Conservation (phyloP, 2,329 filamentous ascomycete species). For the Trematosphaeria pertusa region DNA sequence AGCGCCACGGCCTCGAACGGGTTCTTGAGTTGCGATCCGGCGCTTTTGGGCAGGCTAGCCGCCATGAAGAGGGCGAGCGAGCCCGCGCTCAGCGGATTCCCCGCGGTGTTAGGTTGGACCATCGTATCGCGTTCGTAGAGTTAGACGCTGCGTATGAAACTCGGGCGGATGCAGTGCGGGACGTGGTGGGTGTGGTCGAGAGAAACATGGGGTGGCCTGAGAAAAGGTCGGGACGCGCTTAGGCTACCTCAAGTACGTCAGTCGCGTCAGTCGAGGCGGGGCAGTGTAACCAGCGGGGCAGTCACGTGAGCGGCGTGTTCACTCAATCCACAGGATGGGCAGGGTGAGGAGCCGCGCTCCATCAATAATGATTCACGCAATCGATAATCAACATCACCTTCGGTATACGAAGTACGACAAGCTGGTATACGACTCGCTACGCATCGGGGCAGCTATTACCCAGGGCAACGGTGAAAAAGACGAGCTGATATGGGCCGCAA, state of each 20-base stretch:
- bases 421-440: too few relatives aligned
- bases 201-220: not conserved
- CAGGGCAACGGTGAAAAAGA: too few relatives aligned
- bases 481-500: too few relatives aligned
- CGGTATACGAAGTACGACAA: too few relatives aligned
- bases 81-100: slow-evolving; percentile 53
- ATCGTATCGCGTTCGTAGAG: slow-evolving; percentile 21
- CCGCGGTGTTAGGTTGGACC: slow-evolving; percentile 36
- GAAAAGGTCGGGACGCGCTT: slow-evolving; percentile 13
- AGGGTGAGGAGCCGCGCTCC: too few relatives aligned
- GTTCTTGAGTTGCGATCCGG: slow-evolving; percentile 62
- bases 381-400: too few relatives aligned
- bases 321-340: too few relatives aligned
- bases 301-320: not conserved
- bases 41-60: slow-evolving; percentile 49
- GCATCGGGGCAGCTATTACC: too few relatives aligned
- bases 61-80: slow-evolving; percentile 54
- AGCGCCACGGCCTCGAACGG: slow-evolving; percentile 85
- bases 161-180: slow-evolving; percentile 13
- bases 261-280: not conserved
- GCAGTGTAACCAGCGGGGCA: slow-evolving; percentile 2
- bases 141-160: not conserved
- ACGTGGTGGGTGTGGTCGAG: not conserved
- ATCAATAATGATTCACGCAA: too few relatives aligned
- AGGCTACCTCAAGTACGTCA: slow-evolving; percentile 8